Base-by-base conservation (phyloP, 345 rosid genomes). In the Cardamine chenopodiifolia region DNA sequence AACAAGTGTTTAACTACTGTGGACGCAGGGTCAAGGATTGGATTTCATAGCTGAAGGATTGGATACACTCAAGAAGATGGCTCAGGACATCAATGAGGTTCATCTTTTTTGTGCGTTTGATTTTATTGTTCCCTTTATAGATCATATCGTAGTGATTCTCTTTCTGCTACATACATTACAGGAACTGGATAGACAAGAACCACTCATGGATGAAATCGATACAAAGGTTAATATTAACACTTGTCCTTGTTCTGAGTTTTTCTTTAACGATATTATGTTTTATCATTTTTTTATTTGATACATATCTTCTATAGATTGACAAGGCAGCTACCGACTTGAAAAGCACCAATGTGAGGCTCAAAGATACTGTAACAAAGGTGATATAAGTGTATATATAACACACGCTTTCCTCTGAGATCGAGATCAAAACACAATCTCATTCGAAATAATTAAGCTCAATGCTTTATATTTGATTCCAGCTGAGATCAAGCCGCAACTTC, bases 181-280 rank as follows among this genome's bases (percentile, higher is more conserved):
- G 96, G 97, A 94, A 80, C 4, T 94, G 37, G 98, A 94, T 84
- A 84, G 92, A 70, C 97, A 94, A 82, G 96, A 87, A 74, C 98
- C 96, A 65, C 79, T 94, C 81, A 82, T 90, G 91, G 96, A 91
- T 80, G 97, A 94, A 81, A 94, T 94, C 52, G 96, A 94, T 79
- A 64, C 90, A 37, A 93, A 93, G 92, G 97, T 86, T 57, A 56
- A 34, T 35, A 34, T 23, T 7, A 22, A 26, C 59, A 23, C 29
- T 37, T 56, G 23, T 58, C 6, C 61, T 58, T 35, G 23, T 19
- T 37, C 6, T 14, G 15, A 7, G 26, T 18, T 67, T 25, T 32
- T 19, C 13, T 42, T 23, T 20, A 53, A 7, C n/a, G 29, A 50
- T 4, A 11, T 66, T 19, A 23, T 55, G 6, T 34, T 42, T 56